These are phyloP conservation scores for Breviolum minutum DNA, from an alignment of 73 alveolate species.

Conservation along the genomic window DNA sequence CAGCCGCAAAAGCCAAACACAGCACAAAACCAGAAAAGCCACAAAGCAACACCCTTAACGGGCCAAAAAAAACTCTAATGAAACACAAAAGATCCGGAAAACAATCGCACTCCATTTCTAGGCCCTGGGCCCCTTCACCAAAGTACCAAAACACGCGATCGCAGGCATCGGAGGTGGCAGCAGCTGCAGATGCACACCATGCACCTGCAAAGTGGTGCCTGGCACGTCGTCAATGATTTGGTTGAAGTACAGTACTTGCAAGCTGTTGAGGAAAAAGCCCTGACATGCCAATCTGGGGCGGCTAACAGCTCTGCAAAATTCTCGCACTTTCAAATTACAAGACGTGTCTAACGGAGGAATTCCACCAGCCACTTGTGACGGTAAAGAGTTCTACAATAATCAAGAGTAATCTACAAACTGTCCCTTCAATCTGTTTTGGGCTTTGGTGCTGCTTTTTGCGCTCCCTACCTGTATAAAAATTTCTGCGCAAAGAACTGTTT, in stretches of 20 bases:
- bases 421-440: too few species aligned
- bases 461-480: too few species aligned
- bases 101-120: neutral
- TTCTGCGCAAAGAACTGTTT: too few species aligned
- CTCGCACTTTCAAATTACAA: too few species aligned
- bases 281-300: neutral
- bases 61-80: neutral
- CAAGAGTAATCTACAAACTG: too few species aligned
- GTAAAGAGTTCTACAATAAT: too few species aligned
- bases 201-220: constrained; percentile 90
- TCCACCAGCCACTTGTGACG: too few species aligned
- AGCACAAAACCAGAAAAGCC: neutral
- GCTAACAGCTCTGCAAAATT: too few species aligned
- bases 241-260: neutral
- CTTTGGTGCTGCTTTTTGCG: too few species aligned
- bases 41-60: neutral
- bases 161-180: constrained; percentile 63
- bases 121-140: constrained; percentile 36
- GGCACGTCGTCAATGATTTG: neutral
- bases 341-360: too few species aligned
- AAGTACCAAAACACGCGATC: constrained; percentile 87
- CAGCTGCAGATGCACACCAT: constrained; percentile 17
- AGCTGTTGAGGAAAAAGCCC: neutral
- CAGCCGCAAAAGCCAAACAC: too few species aligned
- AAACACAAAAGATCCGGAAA: neutral